Conservation (phyloP, 768 basidiomycete species). For the Russula lepida region DNA sequence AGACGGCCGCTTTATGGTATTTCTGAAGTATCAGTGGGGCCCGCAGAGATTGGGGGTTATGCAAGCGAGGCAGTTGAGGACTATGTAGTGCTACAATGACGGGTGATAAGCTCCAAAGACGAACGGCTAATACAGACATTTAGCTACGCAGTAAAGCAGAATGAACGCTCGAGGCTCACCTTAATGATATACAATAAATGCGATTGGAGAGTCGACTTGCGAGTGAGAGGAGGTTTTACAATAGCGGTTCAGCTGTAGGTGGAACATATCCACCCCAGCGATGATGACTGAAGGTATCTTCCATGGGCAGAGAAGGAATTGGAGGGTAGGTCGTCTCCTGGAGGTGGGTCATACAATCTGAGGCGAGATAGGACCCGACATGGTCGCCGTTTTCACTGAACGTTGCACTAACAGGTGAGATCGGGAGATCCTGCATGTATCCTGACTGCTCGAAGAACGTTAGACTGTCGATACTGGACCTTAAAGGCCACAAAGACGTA, state of each 20-base stretch:
- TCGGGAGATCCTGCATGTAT: constrained; percentile 21
- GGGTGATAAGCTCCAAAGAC: constrained; percentile 5
- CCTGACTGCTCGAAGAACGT: constrained; percentile 13
- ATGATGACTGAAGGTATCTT: constrained; percentile 13
- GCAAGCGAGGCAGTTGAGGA: constrained; percentile 8
- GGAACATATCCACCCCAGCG: constrained; percentile 18
- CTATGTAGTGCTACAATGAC: constrained; percentile 20
- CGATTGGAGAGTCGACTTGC: constrained; percentile 5
- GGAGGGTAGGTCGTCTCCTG: constrained; percentile 10
- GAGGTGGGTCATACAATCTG: constrained; percentile 5
- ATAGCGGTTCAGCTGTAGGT: constrained; percentile 2
- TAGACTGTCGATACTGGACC: background rate
- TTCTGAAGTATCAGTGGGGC: constrained; percentile 17
- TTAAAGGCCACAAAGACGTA: background rate
- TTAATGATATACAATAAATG: constrained; percentile 22
- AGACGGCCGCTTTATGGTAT: constrained; percentile 6
- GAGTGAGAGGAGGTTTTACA: constrained; percentile 9
- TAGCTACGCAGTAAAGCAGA: background rate
- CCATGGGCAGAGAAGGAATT: constrained; percentile 8
- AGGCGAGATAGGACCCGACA: constrained; percentile 10
- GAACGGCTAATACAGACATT: background rate
- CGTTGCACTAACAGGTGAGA: constrained; percentile 22
- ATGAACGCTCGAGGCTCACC: constrained; percentile 1
- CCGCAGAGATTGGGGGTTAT: constrained; percentile 4
- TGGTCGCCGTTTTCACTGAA: constrained; percentile 19